Evolutionary conservation across 345 rosid species (phyloP).

Genomic region (Fremontodendron californicum): DNA sequence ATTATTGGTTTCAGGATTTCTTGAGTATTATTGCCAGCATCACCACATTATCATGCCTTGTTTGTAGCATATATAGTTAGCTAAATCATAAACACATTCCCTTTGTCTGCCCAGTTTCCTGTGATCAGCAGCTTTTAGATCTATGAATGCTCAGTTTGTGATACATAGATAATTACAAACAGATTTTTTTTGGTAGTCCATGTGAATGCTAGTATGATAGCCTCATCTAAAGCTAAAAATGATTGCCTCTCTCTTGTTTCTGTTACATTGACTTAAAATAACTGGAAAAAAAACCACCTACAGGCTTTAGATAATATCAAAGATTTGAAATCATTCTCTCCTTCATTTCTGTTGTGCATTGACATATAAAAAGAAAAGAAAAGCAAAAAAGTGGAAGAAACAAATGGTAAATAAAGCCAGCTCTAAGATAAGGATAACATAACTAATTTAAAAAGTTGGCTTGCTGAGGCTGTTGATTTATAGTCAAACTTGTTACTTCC

Average conservation of each 20-base stretch:
- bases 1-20: neutral
- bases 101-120: neutral
- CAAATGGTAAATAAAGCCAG: neutral
- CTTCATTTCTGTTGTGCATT: neutral
- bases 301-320: neutral
- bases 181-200: neutral
- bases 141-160: neutral
- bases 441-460: neutral
- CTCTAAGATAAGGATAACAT: neutral
- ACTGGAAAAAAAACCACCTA: neutral
- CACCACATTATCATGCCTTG: neutral
- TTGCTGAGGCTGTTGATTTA: neutral
- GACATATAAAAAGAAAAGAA: neutral
- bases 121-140: neutral
- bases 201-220: neutral
- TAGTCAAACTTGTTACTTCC: neutral
- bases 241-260: neutral
- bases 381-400: neutral
- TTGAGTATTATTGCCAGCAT: neutral
- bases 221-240: neutral
- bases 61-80: neutral
- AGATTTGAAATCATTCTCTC: neutral
- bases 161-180: neutral
- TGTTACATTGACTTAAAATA: neutral
- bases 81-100: neutral